A percentile compares a stretch with the other conserved stretches of the same genome.
These are phyloP conservation scores for Podila epicladia DNA, from an alignment of 192 early-diverging fungal species.

Conservation along the genomic window DNA sequence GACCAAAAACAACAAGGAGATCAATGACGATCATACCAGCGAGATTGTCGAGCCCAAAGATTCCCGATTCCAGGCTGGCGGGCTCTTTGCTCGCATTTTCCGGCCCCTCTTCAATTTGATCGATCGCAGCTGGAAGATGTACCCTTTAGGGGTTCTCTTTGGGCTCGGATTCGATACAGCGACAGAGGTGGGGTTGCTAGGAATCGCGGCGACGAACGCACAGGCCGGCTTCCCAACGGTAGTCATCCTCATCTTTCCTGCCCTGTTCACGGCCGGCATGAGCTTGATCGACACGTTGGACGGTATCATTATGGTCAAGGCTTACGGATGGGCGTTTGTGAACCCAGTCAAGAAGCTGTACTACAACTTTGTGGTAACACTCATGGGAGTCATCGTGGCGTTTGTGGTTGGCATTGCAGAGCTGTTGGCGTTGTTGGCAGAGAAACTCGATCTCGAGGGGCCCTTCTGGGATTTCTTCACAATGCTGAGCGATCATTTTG, in stretches of 20 bases:
- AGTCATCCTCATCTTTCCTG: conserved; percentile 68
- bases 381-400: conserved; percentile 69
- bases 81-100: conserved; percentile 58
- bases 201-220: conserved; percentile 65
- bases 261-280: conserved; percentile 76
- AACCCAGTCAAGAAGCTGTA: conserved; percentile 71
- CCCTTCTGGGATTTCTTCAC: conserved; percentile 39
- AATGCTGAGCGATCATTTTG: too few relatives aligned
- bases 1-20: background rate
- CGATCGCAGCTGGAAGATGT: conserved; percentile 74
- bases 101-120: conserved; percentile 59
- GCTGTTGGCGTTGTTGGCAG: conserved; percentile 59
- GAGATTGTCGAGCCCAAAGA: background rate
- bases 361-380: conserved; percentile 73
- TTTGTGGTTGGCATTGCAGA: conserved; percentile 65
- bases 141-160: conserved; percentile 69
- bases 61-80: conserved; percentile 16
- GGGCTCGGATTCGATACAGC: conserved; percentile 82
- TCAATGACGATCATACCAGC: background rate
- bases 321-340: conserved; percentile 71
- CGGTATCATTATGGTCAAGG: conserved; percentile 71
- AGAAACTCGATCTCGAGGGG: conserved; percentile 51
- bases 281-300: conserved; percentile 74
- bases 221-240: conserved; percentile 55
- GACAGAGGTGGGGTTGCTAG: conserved; percentile 68